Percentiles rank a stretch among this genome's conserved stretches.
phyloP scores from a whole-genome alignment of 73 alveolate genomes.

The Paramecium bursaria region DNA sequence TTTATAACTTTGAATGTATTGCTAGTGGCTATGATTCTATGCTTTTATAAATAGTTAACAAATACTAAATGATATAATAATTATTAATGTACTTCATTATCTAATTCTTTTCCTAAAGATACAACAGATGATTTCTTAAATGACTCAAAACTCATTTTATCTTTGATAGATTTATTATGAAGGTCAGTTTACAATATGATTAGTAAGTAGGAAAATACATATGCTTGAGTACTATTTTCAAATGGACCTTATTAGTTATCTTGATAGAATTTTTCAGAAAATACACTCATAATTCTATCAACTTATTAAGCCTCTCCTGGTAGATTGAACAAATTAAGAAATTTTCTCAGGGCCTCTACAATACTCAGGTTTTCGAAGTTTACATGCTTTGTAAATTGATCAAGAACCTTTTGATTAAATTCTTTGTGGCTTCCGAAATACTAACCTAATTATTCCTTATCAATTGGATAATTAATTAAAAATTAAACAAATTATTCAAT shows the following conservation, averaged over 20 bases:
- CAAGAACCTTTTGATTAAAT: constrained; percentile 14
- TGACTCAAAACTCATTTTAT: constrained; percentile 47
- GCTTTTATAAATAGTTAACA: constrained; percentile 4
- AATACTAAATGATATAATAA: too few species aligned
- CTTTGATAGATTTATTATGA: constrained; percentile 58
- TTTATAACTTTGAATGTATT: constrained; percentile 35
- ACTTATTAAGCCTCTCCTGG: constrained; percentile 90
- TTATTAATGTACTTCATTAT: too few species aligned
- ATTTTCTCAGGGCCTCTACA: constrained; percentile 61
- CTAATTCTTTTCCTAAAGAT: constrained; percentile 48
- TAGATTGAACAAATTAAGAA: constrained; percentile 48
- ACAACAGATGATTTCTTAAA: constrained; percentile 45
- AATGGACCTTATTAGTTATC: constrained; percentile 88
- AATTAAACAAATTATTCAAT: constrained; percentile 48
- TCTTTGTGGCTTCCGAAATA: constrained; percentile 57
- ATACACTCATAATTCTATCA: constrained; percentile 94
- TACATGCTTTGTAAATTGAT: constrained; percentile 14
- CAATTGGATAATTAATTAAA: constrained; percentile 41
- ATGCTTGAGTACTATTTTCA: constrained; percentile 86
- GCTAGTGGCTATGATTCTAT: constrained; percentile 57
- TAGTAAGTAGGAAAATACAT: constrained; percentile 58
- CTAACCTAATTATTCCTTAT: constrained; percentile 64
- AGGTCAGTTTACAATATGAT: constrained; percentile 63
- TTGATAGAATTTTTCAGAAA: constrained; percentile 87
- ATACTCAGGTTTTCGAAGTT: constrained; percentile 32